These are phyloP conservation scores for Nicotiana tabacum DNA, from an alignment of 257 asterid genomes.

Conservation along the genomic window DNA sequence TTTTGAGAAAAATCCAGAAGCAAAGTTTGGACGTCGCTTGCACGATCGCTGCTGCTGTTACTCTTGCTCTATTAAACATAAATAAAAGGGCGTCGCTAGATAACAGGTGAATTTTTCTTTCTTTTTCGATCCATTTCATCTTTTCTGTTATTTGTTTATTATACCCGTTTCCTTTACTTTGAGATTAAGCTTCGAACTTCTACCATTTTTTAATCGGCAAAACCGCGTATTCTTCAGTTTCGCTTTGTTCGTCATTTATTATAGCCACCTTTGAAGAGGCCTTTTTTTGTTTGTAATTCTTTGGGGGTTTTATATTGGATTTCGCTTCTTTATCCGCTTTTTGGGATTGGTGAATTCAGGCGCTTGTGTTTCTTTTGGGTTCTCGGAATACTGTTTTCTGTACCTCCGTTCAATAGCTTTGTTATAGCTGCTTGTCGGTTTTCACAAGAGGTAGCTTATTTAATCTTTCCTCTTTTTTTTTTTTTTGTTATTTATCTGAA, in stretches of 20 bases:
- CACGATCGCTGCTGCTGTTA: constrained; percentile 38
- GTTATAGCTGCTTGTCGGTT: background rate
- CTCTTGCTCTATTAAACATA: too few relatives aligned
- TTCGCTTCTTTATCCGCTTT: background rate
- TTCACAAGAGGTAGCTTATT: background rate
- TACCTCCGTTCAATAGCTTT: background rate
- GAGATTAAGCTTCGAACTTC: constrained; percentile 23
- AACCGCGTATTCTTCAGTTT: constrained; percentile 22
- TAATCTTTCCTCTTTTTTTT: background rate
- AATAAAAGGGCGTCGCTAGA: too few relatives aligned
- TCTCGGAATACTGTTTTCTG: background rate
- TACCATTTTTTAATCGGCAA: background rate
- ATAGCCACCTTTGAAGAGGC: constrained; percentile 15
- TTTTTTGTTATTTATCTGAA: background rate
- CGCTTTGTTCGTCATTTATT: constrained; percentile 7
- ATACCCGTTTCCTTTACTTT: constrained; percentile 28
- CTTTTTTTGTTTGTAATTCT: background rate
- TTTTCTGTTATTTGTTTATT: background rate
- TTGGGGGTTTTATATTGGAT: background rate
- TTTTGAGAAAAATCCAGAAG: background rate
- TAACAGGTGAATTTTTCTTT: constrained; percentile 9
- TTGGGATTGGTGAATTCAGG: background rate
- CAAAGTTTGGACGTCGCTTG: constrained; percentile 37
- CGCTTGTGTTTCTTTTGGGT: background rate
- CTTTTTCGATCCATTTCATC: constrained; percentile 2